Conservation (phyloP, 2,329 filamentous ascomycete species). For the Thielaviopsis ethacetica region DNA sequence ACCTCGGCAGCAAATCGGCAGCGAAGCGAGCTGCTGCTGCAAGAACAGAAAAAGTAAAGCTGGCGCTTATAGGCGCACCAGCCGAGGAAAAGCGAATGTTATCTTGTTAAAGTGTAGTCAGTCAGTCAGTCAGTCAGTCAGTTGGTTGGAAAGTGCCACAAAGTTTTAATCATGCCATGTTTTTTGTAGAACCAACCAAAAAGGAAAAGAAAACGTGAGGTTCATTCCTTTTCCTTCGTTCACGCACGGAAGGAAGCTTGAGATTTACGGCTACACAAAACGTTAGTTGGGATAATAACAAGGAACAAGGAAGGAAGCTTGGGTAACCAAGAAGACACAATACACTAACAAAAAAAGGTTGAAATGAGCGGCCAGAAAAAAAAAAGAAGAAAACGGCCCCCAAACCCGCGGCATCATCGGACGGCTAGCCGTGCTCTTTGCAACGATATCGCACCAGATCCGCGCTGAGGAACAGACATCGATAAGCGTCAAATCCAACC, state of each 20-base stretch:
- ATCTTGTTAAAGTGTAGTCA: background rate
- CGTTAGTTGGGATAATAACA: background rate
- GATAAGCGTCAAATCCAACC: background rate
- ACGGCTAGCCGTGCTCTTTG: background rate
- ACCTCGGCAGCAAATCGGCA: too few species aligned
- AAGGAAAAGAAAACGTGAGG: background rate
- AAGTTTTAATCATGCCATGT: background rate
- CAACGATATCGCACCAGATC: background rate
- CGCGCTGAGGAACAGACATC: background rate
- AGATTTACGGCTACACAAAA: background rate
- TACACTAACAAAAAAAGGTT: background rate
- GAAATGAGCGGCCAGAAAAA: background rate
- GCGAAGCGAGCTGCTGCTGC: background rate
- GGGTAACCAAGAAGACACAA: too few species aligned
- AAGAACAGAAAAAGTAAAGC: background rate
- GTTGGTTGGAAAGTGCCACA: background rate
- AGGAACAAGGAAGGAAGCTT: too few species aligned
- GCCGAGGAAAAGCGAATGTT: background rate
- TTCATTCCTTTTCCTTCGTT: background rate
- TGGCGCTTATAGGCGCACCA: background rate
- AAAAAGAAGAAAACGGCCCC: background rate
- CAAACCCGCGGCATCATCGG: background rate
- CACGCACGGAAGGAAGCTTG: background rate
- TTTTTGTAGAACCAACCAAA: background rate
- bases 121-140: background rate